Percentiles rank a stretch among this genome's conserved stretches.
Conservation (phyloP, 192 early-diverging fungal genomes). For the Phycomyces blakesleeanus region DNA sequence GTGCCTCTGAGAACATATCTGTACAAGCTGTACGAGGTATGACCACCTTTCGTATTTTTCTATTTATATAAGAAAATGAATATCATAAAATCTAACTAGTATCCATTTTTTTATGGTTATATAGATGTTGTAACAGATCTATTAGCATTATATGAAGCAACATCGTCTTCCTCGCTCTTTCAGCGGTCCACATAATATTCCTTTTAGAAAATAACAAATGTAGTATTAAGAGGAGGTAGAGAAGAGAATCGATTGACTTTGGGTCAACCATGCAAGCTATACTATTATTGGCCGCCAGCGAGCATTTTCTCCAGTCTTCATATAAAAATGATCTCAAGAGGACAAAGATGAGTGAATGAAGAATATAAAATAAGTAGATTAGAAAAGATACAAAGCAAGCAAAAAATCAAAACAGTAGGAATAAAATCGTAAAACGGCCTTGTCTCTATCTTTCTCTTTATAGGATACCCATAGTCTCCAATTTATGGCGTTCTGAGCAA, state of each 20-base stretch:
- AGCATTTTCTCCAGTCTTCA: neutral
- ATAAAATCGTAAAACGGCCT: neutral
- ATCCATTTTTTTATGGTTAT: too few species aligned
- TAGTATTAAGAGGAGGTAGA: too few species aligned
- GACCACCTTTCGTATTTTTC: too few species aligned
- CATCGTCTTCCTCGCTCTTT: neutral
- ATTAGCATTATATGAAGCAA: slow-evolving; percentile 15
- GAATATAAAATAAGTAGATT: slow-evolving; percentile 2
- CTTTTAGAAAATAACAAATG: neutral
- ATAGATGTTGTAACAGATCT: slow-evolving; percentile 21
- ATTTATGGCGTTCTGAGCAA: slow-evolving; percentile 14
- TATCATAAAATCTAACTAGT: too few species aligned
- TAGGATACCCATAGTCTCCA: slow-evolving; percentile 19
- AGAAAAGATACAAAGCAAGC: neutral
- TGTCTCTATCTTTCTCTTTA: neutral
- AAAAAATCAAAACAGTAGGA: neutral
- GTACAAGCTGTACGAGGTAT: slow-evolving; percentile 23
- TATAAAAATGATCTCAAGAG: too few species aligned
- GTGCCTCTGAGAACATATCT: slow-evolving; percentile 28
- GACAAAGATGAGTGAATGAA: too few species aligned
- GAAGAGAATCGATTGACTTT: too few species aligned
- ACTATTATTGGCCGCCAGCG: neutral
- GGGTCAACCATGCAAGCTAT: too few species aligned
- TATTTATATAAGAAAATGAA: too few species aligned
- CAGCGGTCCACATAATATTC: neutral